phyloP scores from a whole-genome alignment of 2,329 filamentous ascomycete genomes.

The Tolypocladium ophioglossoides region DNA sequence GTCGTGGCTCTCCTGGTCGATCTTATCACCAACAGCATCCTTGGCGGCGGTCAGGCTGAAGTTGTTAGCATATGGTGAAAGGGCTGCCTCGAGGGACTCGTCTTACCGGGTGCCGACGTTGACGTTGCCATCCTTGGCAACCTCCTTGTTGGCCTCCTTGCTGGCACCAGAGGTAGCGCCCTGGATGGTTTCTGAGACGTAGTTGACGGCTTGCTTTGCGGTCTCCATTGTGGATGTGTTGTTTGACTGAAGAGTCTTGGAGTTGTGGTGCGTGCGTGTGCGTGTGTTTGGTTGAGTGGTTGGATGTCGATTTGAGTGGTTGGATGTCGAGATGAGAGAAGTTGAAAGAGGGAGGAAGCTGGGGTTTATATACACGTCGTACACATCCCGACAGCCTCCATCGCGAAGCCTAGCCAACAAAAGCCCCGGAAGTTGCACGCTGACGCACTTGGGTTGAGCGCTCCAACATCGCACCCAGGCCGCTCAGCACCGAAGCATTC shows the following conservation, averaged over 20 bases:
- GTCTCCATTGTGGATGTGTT: conserved; percentile 35
- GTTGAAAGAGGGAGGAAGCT: not conserved
- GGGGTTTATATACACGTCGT: conserved; percentile 7
- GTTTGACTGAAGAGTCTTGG: conserved; percentile 3
- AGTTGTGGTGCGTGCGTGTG: not conserved
- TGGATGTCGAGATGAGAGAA: not conserved
- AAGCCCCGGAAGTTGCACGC: not conserved
- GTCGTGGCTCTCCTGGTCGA: conserved; percentile 29
- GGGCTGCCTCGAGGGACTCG: not conserved
- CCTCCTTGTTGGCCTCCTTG: conserved; percentile 63
- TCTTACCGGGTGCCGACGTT: conserved; percentile 41
- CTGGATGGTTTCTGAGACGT: conserved; percentile 57
- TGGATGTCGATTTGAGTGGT: not conserved
- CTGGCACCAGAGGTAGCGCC: conserved; percentile 42
- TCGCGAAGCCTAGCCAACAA: not conserved
- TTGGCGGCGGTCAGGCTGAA: conserved; percentile 33
- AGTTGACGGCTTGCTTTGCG: conserved; percentile 53
- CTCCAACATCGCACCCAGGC: not conserved
- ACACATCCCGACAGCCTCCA: not conserved
- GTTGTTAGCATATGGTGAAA: conserved; percentile 15
- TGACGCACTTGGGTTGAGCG: not conserved
- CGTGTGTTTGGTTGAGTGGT: not conserved
- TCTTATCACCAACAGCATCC: conserved; percentile 38
- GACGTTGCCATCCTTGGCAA: conserved; percentile 52
- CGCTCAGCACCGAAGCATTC: not conserved